phyloP scores from a whole-genome alignment of 352 stramenopile species.

The Pythium insidiosum region DNA sequence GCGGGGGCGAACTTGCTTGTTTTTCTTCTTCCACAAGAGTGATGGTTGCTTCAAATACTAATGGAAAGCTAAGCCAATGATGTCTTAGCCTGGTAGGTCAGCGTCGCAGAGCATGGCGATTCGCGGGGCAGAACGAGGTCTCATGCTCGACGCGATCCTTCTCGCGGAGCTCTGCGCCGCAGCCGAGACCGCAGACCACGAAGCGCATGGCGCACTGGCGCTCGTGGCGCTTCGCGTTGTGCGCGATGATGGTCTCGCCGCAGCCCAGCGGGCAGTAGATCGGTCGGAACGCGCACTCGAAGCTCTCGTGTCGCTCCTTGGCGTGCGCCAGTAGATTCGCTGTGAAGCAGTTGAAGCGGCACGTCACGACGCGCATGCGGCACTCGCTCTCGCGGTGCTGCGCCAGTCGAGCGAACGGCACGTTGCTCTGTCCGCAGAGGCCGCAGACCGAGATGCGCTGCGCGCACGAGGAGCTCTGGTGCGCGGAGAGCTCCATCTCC shows the following conservation, averaged over 20 bases:
- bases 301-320: constrained; percentile 43
- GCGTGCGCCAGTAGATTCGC: constrained; percentile 38
- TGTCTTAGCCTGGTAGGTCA: too few species aligned
- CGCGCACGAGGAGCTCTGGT: constrained; percentile 25
- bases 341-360: constrained; percentile 43
- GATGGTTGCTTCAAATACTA: too few species aligned
- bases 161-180: constrained; percentile 53
- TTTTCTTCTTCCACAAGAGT: too few species aligned
- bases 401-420: constrained; percentile 22
- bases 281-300: constrained; percentile 44
- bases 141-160: constrained; percentile 53
- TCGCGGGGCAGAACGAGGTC: constrained; percentile 17
- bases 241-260: constrained; percentile 32
- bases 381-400: constrained; percentile 40
- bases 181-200: constrained; percentile 35
- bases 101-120: too few species aligned
- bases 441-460: constrained; percentile 42
- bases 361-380: constrained; percentile 50
- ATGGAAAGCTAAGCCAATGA: too few species aligned
- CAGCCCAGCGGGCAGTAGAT: constrained; percentile 70
- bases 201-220: constrained; percentile 53
- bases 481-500: constrained; percentile 23
- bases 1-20: too few species aligned
- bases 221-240: constrained; percentile 47
- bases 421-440: constrained; percentile 35